A percentile compares a stretch with the other conserved stretches of the same genome.
phyloP scores from a whole-genome alignment of 2,329 filamentous ascomycete species.

The Cylindrodendrum hubeiense region DNA sequence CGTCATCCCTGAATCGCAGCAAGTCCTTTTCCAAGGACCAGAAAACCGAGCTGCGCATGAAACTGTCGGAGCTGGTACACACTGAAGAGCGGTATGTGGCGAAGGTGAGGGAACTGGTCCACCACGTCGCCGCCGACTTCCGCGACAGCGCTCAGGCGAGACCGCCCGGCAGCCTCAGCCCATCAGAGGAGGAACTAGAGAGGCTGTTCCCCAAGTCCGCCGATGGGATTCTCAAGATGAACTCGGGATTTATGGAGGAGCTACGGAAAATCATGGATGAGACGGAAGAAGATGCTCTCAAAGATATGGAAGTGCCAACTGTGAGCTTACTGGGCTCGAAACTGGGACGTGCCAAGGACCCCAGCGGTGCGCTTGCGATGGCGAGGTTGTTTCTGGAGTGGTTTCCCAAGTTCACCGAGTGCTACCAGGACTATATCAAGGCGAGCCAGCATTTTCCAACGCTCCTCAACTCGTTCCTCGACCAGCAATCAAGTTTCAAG shows the following conservation, averaged over 20 bases:
- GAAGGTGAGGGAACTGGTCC: constrained; percentile 87
- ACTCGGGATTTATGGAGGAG: constrained; percentile 82
- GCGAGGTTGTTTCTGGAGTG: constrained; percentile 87
- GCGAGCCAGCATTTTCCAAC: constrained; percentile 90
- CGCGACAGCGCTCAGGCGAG: constrained; percentile 74
- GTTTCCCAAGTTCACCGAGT: constrained; percentile 92
- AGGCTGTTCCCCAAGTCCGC: constrained; percentile 86
- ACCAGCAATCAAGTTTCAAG: constrained; percentile 85
- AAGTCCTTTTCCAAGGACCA: constrained; percentile 84
- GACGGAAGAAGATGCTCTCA: constrained; percentile 83
- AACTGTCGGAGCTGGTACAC: constrained; percentile 90
- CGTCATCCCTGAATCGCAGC: constrained; percentile 82
- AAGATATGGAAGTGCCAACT: constrained; percentile 76
- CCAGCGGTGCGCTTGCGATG: constrained; percentile 82
- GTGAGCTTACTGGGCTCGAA: constrained; percentile 56
- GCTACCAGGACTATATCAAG: constrained; percentile 93
- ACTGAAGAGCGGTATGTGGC: constrained; percentile 95
- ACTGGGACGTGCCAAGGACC: constrained; percentile 70
- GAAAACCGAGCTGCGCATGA: constrained; percentile 86
- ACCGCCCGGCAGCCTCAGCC: constrained; percentile 73
- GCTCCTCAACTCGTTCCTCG: constrained; percentile 82
- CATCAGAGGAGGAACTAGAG: constrained; percentile 78
- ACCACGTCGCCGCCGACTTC: constrained; percentile 84
- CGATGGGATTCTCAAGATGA: constrained; percentile 84
- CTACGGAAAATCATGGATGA: constrained; percentile 83